Evolutionary conservation across 495 filamentous ascomycete genomes (phyloP), one percentile per base, ranked within the genome.

Genomic region (Tuber melanosporum): DNA sequence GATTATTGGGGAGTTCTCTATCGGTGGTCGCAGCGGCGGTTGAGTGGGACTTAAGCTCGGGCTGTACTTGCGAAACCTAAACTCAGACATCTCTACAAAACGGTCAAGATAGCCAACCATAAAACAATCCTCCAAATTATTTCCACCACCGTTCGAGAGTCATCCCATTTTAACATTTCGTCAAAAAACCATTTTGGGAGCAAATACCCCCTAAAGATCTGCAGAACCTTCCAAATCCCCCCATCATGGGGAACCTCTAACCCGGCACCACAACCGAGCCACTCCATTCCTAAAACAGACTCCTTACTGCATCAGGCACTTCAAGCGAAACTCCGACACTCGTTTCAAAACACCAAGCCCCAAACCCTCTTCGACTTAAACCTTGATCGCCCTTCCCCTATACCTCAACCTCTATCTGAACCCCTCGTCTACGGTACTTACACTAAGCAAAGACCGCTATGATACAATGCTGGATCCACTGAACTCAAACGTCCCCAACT

Each of bases 401-500:
- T 45, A 84, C 81, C 76, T 84, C 80, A 10, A 84, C 84, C 79
- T 83, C 81, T 17, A 83, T 78, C 52, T 71, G 71, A 66, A 84
- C 79, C 26, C 69, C 72, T 32, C 78, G 20, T 43, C 80, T 77
- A 57, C 32, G 32, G 32, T 32, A 32, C 80, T 82, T 5, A 76
- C 66, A 36, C 71, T 70, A 36, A 82, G 70, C 39, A 41, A 41
- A 41, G 39, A 41, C 39, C 39, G 39, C 39, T 41, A 41, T 41
- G 39, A 41, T 41, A 41, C 39, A 41, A 86, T 84, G 14, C 80
- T 82, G 41, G 81, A 84, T 9, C 85, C 85, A 8, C 85, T 84
- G 66, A 83, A 86, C 62, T 85, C 83, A 73, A 85, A 86, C 15
- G 83, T 72, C 6, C 85, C 84, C 15, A 85, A 36, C 78, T 85